These are phyloP conservation scores for Ceratobasidium sp. DNA, from an alignment of 1,284 basidiomycete genomes.

Conservation along the genomic window DNA sequence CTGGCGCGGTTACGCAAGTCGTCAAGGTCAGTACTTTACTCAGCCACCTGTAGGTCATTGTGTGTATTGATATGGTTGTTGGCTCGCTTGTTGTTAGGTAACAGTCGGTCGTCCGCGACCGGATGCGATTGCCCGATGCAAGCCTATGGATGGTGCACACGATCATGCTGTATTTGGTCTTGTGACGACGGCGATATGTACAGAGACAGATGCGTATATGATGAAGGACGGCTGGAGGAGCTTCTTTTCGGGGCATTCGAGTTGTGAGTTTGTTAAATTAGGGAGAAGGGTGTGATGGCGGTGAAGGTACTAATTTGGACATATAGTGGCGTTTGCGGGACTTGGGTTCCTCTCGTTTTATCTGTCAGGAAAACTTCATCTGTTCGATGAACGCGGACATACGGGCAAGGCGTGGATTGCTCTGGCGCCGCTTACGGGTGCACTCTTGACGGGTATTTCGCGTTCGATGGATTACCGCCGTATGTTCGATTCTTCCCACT, in stretches of 20 bases:
- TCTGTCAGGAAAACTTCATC: conserved; percentile 90
- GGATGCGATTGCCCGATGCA: conserved; percentile 84
- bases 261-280: conserved; percentile 65
- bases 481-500: conserved; percentile 59
- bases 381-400: conserved; percentile 88
- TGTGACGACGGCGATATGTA: conserved; percentile 83
- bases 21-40: conserved; percentile 71
- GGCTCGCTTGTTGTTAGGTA: conserved; percentile 50
- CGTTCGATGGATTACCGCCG: conserved; percentile 92
- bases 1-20: conserved; percentile 87
- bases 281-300: not conserved
- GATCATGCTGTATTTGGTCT: conserved; percentile 81
- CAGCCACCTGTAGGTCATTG: too few relatives aligned
- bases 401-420: conserved; percentile 89
- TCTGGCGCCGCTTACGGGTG: conserved; percentile 81
- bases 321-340: conserved; percentile 90
- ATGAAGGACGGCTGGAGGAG: conserved; percentile 91
- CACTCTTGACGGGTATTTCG: conserved; percentile 90
- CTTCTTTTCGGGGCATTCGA: conserved; percentile 95
- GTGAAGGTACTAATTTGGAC: not conserved
- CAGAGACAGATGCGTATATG: conserved; percentile 70
- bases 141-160: conserved; percentile 73
- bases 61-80: too few relatives aligned
- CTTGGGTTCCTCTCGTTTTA: conserved; percentile 92
- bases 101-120: conserved; percentile 90